These are phyloP conservation scores for Primulina huaijiensis DNA, from an alignment of 257 asterid genomes.

Conservation along the genomic window DNA sequence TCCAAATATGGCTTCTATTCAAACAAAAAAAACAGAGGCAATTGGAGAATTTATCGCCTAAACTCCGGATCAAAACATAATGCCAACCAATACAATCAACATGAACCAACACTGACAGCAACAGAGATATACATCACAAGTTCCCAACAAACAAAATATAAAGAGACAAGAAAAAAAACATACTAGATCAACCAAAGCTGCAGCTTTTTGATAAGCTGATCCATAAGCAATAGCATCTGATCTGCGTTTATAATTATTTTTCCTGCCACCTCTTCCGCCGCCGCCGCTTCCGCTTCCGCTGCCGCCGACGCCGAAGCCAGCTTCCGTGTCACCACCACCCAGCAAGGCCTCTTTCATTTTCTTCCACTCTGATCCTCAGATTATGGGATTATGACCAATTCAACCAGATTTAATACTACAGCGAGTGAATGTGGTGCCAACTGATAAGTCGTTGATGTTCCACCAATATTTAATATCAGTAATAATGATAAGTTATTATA, in stretches of 20 bases:
- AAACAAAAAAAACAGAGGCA: background rate
- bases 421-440: background rate
- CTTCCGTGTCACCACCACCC: slow-evolving; percentile 36
- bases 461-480: too few species aligned
- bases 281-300: slow-evolving; percentile 23
- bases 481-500: too few species aligned
- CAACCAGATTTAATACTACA: background rate
- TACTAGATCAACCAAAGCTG: slow-evolving; percentile 97
- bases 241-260: slow-evolving; percentile 35
- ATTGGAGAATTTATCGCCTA: background rate
- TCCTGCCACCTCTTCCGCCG: slow-evolving; percentile 26
- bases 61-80: background rate
- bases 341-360: slow-evolving; percentile 60
- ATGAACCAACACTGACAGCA: background rate
- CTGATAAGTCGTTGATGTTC: background rate
- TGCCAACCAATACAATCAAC: background rate
- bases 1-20: background rate
- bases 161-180: slow-evolving; percentile 20
- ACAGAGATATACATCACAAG: background rate
- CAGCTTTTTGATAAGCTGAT: slow-evolving; percentile 77
- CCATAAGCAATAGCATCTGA: slow-evolving; percentile 80
- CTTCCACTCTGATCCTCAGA: background rate
- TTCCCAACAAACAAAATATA: background rate
- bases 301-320: slow-evolving; percentile 30
- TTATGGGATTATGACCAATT: slow-evolving; percentile 1